Conservation (phyloP, 169 alveolate genomes). For the Prorocentrum cordatum region DNA sequence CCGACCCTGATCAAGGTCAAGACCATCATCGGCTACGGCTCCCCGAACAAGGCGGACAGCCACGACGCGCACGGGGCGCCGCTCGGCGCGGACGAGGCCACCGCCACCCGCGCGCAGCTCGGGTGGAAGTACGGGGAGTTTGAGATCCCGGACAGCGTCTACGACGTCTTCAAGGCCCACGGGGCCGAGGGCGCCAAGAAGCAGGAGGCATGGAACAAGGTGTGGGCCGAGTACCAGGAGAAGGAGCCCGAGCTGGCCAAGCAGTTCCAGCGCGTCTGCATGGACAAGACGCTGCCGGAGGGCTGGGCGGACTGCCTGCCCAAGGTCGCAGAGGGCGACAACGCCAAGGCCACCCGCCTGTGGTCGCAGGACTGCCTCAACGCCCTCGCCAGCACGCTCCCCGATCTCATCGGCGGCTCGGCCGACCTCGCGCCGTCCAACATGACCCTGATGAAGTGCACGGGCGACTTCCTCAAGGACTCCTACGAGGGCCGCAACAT, state of each 20-base stretch:
- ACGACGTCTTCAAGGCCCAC: slow-evolving; percentile 1
- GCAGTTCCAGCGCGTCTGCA: slow-evolving; percentile 28
- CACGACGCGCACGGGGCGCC: neutral
- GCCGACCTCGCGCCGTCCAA: neutral
- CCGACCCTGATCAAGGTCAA: slow-evolving; percentile 40
- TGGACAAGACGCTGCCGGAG: neutral
- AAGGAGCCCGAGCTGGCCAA: slow-evolving; percentile 61
- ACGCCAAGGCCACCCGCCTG: neutral
- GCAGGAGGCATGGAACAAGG: neutral
- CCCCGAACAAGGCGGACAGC: slow-evolving; percentile 4
- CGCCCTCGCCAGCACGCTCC: too few relatives aligned
- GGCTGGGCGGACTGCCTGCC: neutral
- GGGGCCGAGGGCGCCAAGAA: neutral
- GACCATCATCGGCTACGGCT: slow-evolving; percentile 20
- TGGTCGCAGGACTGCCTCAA: neutral
- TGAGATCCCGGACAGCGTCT: neutral
- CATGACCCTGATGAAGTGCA: slow-evolving; percentile 1
- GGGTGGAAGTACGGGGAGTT: slow-evolving; percentile 14
- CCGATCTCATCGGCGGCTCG: neutral
- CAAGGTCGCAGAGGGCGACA: neutral
- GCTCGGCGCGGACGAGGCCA: neutral
- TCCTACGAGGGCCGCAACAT: slow-evolving; percentile 3
- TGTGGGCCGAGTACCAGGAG: neutral
- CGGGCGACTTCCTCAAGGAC: slow-evolving; percentile 14
- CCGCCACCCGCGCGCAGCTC: neutral